phyloP scores from a whole-genome alignment of 164 flowering plant genomes.

The Vitis rotundifolia region DNA sequence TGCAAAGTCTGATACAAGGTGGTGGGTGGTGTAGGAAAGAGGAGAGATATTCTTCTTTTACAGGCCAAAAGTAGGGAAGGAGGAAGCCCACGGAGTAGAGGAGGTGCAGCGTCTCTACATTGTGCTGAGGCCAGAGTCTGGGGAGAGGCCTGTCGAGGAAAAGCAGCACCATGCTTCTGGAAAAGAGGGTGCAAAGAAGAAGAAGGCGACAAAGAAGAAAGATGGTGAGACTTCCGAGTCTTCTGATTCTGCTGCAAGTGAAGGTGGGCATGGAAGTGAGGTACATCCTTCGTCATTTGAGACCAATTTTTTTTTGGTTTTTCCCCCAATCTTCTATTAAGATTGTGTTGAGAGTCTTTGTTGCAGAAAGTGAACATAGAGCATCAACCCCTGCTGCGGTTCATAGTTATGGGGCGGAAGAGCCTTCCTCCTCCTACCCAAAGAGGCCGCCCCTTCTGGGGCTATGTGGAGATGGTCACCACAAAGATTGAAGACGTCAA shows the following conservation, averaged over 20 bases:
- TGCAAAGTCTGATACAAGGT: no score
- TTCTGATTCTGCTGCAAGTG: not conserved
- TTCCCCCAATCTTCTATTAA: no score
- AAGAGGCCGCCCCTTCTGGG: constrained; percentile 66
- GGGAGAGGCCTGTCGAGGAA: constrained; percentile 43
- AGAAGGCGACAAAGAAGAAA: not conserved
- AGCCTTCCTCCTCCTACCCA: constrained; percentile 62
- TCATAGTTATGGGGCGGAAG: constrained; percentile 69
- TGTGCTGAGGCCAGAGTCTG: constrained; percentile 65
- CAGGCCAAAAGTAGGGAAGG: constrained; percentile 71
- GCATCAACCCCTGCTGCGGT: constrained; percentile 52
- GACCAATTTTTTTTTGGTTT: not conserved
- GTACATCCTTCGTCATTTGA: constrained; percentile 12
- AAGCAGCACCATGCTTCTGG: constrained; percentile 59
- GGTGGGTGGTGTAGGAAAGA: constrained; percentile 48
- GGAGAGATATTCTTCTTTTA: constrained; percentile 86
- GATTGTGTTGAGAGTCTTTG: no score
- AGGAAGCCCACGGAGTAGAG: constrained; percentile 58
- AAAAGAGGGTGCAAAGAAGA: constrained; percentile 46
- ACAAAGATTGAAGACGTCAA: constrained; percentile 53
- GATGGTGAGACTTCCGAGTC: not conserved
- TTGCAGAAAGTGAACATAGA: constrained; percentile 64
- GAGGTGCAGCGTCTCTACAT: constrained; percentile 76
- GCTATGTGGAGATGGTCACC: constrained; percentile 80
- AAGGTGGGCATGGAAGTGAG: constrained; percentile 59